Conservation (phyloP, 2,329 filamentous ascomycete genomes). For the Neonectria magnoliae region DNA sequence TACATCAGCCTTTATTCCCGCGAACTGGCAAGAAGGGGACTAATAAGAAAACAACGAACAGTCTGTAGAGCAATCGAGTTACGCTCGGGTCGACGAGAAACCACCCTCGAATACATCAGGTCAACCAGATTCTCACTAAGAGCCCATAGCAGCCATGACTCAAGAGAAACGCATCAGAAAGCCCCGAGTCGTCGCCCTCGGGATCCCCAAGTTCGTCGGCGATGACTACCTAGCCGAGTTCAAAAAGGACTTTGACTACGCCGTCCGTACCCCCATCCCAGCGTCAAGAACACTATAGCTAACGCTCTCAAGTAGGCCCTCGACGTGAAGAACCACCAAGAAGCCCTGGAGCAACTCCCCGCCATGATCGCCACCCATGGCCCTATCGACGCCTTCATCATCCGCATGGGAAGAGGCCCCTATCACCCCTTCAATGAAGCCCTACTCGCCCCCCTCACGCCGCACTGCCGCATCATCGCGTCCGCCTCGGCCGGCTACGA, state of each 20-base stretch:
- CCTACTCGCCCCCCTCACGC: slow-evolving; percentile 52
- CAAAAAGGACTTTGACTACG: slow-evolving; percentile 50
- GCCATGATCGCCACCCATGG: slow-evolving; percentile 48
- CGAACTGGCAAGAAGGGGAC: background rate
- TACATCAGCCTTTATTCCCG: background rate
- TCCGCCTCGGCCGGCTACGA: slow-evolving; percentile 60
- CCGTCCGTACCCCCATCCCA: slow-evolving; percentile 35
- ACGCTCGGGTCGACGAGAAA: background rate
- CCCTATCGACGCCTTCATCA: slow-evolving; percentile 58
- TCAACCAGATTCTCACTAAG: background rate
- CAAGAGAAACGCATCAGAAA: slow-evolving; percentile 32
- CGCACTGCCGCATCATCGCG: slow-evolving; percentile 56
- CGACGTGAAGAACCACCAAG: slow-evolving; percentile 48
- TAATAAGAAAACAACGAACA: background rate
- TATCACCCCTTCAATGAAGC: slow-evolving; percentile 61
- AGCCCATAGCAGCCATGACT: slow-evolving; percentile 10
- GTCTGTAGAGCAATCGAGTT: background rate
- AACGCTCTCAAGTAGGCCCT: slow-evolving; percentile 39
- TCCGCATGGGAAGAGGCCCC: slow-evolving; percentile 59
- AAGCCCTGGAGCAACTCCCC: slow-evolving; percentile 50
- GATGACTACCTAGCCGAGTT: slow-evolving; percentile 54
- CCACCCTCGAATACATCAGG: background rate
- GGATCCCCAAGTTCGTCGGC: slow-evolving; percentile 50
- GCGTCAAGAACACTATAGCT: background rate
- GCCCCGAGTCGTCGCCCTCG: slow-evolving; percentile 55